Conservation (phyloP, 441 rosid genomes). For the Pelargonium myrrhifolium region DNA sequence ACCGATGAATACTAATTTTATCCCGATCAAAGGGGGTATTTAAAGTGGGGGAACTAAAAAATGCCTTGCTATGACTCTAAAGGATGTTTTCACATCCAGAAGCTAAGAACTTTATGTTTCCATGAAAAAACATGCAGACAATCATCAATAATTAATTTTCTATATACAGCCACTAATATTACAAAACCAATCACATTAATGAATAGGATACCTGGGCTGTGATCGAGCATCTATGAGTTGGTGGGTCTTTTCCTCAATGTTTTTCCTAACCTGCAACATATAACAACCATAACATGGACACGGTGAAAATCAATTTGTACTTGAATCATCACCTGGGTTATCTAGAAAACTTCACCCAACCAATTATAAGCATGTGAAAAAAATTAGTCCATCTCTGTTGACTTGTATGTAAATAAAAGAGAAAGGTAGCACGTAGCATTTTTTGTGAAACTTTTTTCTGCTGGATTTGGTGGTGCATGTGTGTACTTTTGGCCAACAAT, state of each 20-base stretch:
- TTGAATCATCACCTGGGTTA: not conserved
- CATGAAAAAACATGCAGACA: not conserved
- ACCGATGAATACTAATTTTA: no score
- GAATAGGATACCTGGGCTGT: conserved; percentile 49
- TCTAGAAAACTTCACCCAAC: no score
- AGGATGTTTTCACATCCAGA: not conserved
- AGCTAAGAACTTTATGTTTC: not conserved
- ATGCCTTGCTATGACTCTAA: not conserved
- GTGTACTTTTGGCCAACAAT: no score
- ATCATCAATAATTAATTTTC: not conserved
- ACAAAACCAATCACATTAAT: conserved; percentile 8
- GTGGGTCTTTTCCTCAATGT: conserved; percentile 57
- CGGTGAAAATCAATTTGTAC: not conserved
- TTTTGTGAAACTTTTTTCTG: no score
- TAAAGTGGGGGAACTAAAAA: no score
- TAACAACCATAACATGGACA: conserved; percentile 4
- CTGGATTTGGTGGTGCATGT: no score
- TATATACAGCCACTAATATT: not conserved
- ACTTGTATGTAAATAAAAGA: no score
- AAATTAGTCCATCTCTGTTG: no score
- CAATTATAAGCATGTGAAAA: no score
- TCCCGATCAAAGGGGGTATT: no score
- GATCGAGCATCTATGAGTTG: conserved; percentile 87
- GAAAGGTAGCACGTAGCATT: no score
- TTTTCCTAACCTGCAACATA: conserved; percentile 51